Evolutionary conservation across 176 grass and related monocot genomes (phyloP).

Genomic region (Aechmea fasciata): DNA sequence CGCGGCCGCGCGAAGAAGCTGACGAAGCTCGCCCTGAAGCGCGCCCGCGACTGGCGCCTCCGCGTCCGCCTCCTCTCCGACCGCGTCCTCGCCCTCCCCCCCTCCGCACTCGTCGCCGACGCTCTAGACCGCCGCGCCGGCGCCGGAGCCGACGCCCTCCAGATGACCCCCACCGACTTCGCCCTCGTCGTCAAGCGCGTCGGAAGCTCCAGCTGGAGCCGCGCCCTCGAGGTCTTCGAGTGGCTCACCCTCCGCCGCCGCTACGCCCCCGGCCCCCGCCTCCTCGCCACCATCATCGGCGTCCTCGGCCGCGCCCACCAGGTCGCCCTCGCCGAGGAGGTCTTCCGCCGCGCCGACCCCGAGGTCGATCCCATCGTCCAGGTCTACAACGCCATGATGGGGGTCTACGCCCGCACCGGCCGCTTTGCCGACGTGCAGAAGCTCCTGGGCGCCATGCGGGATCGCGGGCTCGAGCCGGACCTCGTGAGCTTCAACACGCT

Average conservation of each 20-base stretch:
- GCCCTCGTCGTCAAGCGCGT: constrained; percentile 57
- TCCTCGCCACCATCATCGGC: constrained; percentile 57
- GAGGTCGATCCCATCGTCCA: constrained; percentile 52
- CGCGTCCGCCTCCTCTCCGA: constrained; percentile 45
- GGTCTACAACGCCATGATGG: constrained; percentile 97
- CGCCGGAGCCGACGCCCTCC: constrained; percentile 7
- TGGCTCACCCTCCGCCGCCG: constrained; percentile 48
- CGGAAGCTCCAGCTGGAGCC: constrained; percentile 53
- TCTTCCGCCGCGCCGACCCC: constrained; percentile 47
- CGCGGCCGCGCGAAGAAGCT: constrained; percentile 62
- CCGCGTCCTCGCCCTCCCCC: constrained; percentile 42
- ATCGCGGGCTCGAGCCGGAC: constrained; percentile 66
- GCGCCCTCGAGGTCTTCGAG: constrained; percentile 79
- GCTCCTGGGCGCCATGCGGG: constrained; percentile 60
- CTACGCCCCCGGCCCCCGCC: constrained; percentile 46
- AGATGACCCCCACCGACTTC: constrained; percentile 50
- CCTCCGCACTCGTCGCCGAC: constrained; percentile 44
- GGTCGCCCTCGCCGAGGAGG: constrained; percentile 53
- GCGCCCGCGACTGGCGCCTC: constrained; percentile 62
- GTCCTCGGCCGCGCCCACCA: constrained; percentile 77
- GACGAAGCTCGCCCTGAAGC: constrained; percentile 72
- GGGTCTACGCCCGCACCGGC: constrained; percentile 64
- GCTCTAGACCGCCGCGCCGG: constrained; percentile 33
- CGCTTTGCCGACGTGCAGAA: constrained; percentile 43
- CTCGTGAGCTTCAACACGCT: constrained; percentile 93